Evolutionary conservation across 2,329 filamentous ascomycete species (phyloP), one percentile per base, ranked within the genome.

Genomic region (Monosporascus sp.): DNA sequence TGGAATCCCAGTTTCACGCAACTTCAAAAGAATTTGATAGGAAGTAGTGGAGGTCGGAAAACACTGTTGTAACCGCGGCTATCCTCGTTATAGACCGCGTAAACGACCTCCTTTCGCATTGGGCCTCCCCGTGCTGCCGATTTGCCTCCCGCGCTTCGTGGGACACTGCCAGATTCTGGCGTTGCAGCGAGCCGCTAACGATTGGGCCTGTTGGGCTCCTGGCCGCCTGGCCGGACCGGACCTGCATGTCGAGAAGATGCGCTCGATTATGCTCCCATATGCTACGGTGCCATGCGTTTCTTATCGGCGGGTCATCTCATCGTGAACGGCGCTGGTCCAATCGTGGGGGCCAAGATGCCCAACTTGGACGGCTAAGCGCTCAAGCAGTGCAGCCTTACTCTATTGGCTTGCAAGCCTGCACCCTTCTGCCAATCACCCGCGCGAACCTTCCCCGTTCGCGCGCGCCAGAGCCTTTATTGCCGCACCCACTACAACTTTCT

Each of bases 331-430:
- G 53, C 52, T 50, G 47, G 43, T 54, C 60, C 60, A 63, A 59
- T 61, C 60, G 60, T 49, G 49, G 46, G 41, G 35, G 31, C 40
- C 56, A 53, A 52, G 56, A 52, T 17, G 52, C 56, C 51, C 50
- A 56, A 26, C 50, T 53, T 62, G 55, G 56, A 55, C 57, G 58
- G 55, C 54, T 68, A 68, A 67, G 66, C 66, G 66, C 66, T 59
- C 58, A 58, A 54, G 51, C 56, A 57, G 59, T 58, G 55, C 55
- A 57, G 60, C 55, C 52, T 51, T 48, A 52, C 17, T 49, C 55
- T 46, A 68, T 66, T 66, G 64, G 65, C 57, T 57, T 52, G 57
- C 52, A 49, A 51, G 57, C 53, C 54, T 65, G 61, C 60, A 64
- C 54, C 37, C 46, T 48, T 22, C 50, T 53, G 46, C 62, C 65